Conservation (phyloP, 202 grass and related monocot genomes). For the Schoenoplectus triqueter region DNA sequence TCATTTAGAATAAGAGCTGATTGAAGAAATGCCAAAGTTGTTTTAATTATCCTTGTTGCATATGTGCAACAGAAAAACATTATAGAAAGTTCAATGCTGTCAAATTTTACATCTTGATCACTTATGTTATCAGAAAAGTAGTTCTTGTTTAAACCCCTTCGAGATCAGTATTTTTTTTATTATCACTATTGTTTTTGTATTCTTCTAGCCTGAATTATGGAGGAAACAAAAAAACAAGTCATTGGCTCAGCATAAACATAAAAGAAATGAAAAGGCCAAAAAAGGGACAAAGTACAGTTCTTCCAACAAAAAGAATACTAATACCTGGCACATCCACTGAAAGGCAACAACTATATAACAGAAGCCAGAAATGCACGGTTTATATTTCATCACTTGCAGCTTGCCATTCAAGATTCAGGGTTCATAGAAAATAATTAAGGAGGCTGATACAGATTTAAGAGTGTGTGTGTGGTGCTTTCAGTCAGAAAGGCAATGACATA, state of each 20-base stretch:
- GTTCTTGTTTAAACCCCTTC: not conserved
- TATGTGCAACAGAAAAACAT: not conserved
- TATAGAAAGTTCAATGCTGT: not conserved
- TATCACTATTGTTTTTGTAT: not conserved
- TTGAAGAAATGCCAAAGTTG: not conserved
- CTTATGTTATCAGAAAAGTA: not conserved
- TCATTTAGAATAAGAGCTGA: not conserved
- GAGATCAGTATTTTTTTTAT: not conserved
- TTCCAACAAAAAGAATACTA: conserved; percentile 4
- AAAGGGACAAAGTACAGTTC: not conserved
- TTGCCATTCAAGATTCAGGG: not conserved
- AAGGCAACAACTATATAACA: not conserved
- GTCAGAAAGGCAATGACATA: not conserved
- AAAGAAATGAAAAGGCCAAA: not conserved
- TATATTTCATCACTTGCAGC: not conserved
- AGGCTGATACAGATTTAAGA: not conserved
- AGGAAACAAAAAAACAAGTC: not conserved
- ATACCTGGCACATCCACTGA: conserved; percentile 7
- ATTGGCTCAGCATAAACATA: not conserved
- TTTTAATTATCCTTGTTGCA: not conserved
- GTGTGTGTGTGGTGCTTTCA: conserved; percentile 8
- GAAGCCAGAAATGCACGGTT: not conserved
- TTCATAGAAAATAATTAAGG: not conserved
- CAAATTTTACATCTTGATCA: not conserved
- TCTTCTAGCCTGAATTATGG: not conserved